Evolutionary conservation across 1,284 basidiomycete genomes (phyloP), one percentile per base, ranked within the genome.

Genomic region (Hemileia vastatrix): DNA sequence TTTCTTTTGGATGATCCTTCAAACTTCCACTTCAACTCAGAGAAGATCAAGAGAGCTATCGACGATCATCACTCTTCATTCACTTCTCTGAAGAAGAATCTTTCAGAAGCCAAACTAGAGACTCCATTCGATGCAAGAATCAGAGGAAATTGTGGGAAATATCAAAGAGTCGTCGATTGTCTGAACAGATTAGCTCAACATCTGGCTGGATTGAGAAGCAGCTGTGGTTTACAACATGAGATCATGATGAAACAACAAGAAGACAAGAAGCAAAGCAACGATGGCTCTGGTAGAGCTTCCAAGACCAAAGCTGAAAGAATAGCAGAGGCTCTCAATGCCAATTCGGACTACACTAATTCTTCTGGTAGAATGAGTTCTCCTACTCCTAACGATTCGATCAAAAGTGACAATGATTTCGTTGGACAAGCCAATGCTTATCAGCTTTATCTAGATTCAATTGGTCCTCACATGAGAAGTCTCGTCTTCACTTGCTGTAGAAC

Each of bases 401-500:
- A 54, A 4, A 18, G 19, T 19, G 19, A 33, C 13, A 50, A 40
- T 8, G 45, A 64, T 13, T 31, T 52, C 45, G 21, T 62, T 5
- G 21, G 43, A 18, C 23, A 47, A 9, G 32, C 18, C 15, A 59
- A 59, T 15, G 67, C 68, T 1, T 73, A 72, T 44, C 66, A 70
- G 19, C 66, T 66, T 31, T 73, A 70, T 43, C 65, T 72, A 32
- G 63, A 67, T 15, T 67, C 65, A 44, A 62, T 73, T 24, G 71
- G 71, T 4, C 71, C 71, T n/a, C 71, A 73, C 55, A 72, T 73
- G 70, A 66, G 71, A 40, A 72, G 70, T 59, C n/a, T n/a, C n/a
- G n/a, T n/a, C n/a, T n/a, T n/a, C n/a, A 80, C 83, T 0, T 87
- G 85, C 65, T 82, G 79, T 0, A 72, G 75, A 2, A 83, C 83